Base-by-base conservation (phyloP, 2,329 filamentous ascomycete species). In the Monosporascus sp. region DNA sequence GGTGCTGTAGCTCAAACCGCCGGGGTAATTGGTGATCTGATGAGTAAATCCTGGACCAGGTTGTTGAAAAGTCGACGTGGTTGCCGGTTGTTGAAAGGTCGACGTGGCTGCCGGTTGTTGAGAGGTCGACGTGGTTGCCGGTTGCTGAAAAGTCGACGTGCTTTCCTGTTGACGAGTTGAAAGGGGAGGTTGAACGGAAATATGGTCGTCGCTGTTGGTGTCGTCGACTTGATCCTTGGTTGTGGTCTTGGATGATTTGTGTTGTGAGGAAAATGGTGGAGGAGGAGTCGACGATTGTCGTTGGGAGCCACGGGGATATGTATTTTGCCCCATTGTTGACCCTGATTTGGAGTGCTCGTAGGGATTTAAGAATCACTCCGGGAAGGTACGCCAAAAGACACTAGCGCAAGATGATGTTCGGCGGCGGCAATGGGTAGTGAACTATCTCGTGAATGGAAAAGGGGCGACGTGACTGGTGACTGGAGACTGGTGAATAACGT, bases 11-110 rank as follows among this genome's bases (percentile, higher is more conserved):
- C 47, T 49, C n/a, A 56, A 54, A 31, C 61, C 56, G 39, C 50
- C 48, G 37, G 60, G 55, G 24, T 55, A 31, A 47, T 60, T 59
- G 38, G 49, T 52, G 48, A 63, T 58, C 11, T 35, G 55, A 22
- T 60, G 52, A 8, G 52, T 37, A 22, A 60, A 60, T n/a, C 58
- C 60, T 22, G 60, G 59, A 7, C 53, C 55, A 6, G 59, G 48
- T 3, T 27, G 44, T 47, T 61, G 57, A 41, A 55, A 60, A 8
- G 37, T 41, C 4, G 57, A 52, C n/a, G 5, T 20, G n/a, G 35
- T n/a, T 15, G 41, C 25, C 9, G 59, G 48, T 3, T 27, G 44
- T 41, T 61, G 57, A 38, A 52, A 60, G 6, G 31, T 41, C 4
- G 57, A 52, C n/a, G 5, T n/a, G 8, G 35, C 8, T 15, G 41